Conservation (phyloP, 2,329 filamentous ascomycete species). For the Trichoderma breve region DNA sequence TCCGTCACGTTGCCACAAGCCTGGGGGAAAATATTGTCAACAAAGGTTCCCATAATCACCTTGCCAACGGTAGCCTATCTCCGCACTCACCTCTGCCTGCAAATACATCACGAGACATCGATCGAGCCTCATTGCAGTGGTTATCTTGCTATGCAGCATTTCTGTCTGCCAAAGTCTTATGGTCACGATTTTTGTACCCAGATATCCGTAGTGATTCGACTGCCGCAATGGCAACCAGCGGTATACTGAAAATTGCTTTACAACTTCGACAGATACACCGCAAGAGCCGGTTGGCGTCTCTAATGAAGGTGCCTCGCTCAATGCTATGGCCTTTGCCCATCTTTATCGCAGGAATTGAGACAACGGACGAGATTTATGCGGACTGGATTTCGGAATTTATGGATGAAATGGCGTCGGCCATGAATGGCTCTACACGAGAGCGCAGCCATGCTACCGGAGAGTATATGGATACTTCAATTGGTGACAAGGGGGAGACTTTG, state of each 20-base stretch:
- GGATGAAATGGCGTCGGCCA: not conserved
- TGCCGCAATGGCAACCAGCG: not conserved
- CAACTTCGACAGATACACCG: not conserved
- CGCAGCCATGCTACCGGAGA: not conserved
- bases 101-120: not conserved
- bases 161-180: not conserved
- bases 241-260: constrained; percentile 1
- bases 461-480: not conserved
- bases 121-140: not conserved
- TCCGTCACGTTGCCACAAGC: not conserved
- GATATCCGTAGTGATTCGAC: constrained; percentile 2
- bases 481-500: not conserved
- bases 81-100: not conserved
- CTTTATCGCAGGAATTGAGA: constrained; percentile 11
- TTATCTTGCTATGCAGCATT: not conserved
- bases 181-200: not conserved
- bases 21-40: not conserved
- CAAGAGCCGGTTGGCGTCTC: not conserved
- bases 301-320: not conserved
- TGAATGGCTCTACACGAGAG: not conserved
- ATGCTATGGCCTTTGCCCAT: constrained; percentile 17
- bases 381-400: constrained; percentile 16
- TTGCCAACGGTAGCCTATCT: not conserved
- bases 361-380: constrained; percentile 10
- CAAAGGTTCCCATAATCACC: not conserved